Evolutionary conservation across 2,329 filamentous ascomycete species (phyloP), one percentile per base, ranked within the genome.

Genomic region (Fusarium graminum): DNA sequence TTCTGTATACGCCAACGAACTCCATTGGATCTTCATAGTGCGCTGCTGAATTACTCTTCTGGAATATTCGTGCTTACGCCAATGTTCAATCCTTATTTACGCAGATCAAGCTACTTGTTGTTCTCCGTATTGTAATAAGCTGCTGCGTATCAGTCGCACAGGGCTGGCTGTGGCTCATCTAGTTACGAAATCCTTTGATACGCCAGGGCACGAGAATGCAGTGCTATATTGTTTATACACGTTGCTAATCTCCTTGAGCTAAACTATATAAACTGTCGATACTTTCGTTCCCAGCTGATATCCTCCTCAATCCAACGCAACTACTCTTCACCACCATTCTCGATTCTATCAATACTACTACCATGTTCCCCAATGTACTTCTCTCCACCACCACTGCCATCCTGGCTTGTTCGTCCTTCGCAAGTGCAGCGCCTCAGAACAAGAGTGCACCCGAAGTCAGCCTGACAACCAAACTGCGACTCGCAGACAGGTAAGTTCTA

Each of bases 381-480:
- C 7, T 67, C 4, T 50, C 32, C 4, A 26, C 26, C 8, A 41
- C 40, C 6, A n/a, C 77, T 43, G 72, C 77, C 72, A 69, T 81
- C 63, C 60, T 83, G 75, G 78, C 78, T 54, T 76, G 76, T 56
- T 75, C 77, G 52, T 72, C 78, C 34, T 39, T 74, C 12, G 74
- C 74, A 53, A 44, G 73, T 32, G 72, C 74, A 42, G 69, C 72
- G 19, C 69, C 71, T 26, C 59, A 47, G 25, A 52, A 28, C 45
- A 49, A 52, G 17, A 34, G 19, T 30, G 36, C 45, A 2, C n/a
- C 64, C 2, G 73, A 69, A 39, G 61, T 74, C 16, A 76, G 74
- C 63, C 70, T 75, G 44, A 74, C 78, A 2, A 73, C 76, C 34
- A 75, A 79, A 68, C 76, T 81, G 53, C 70, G 74, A 34, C 74